These are phyloP conservation scores for Carex cristatella DNA, from an alignment of 176 grass and related monocot genomes.

Conservation along the genomic window DNA sequence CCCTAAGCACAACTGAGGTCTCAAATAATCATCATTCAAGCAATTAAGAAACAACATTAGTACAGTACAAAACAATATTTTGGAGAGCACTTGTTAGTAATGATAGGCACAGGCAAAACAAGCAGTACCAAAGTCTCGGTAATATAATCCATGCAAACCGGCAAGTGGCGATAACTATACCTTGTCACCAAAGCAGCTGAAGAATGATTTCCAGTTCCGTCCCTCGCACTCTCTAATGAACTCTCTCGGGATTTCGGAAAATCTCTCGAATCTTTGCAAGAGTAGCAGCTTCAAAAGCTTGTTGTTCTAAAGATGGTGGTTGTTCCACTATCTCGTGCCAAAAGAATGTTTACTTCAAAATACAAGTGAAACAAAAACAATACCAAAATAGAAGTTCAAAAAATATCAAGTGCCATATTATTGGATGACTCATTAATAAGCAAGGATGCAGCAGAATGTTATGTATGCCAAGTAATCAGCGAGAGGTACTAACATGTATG, in stretches of 20 bases:
- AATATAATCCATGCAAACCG: background rate
- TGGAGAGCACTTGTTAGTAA: background rate
- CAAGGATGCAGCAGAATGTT: background rate
- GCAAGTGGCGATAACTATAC: constrained; percentile 20
- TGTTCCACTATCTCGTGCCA: constrained; percentile 41
- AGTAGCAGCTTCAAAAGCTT: constrained; percentile 49
- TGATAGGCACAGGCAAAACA: background rate
- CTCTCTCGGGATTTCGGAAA: constrained; percentile 67
- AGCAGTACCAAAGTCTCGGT: background rate
- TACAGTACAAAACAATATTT: background rate
- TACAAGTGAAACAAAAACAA: constrained; percentile 9
- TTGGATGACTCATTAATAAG: background rate
- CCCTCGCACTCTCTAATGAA: constrained; percentile 26
- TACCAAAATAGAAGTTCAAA: constrained; percentile 1
- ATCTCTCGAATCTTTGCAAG: constrained; percentile 63
- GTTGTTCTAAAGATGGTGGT: constrained; percentile 58
- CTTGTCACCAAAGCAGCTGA: constrained; percentile 47
- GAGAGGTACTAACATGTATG: constrained; percentile 4
- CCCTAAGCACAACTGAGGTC: background rate
- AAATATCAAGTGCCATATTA: background rate
- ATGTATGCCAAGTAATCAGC: constrained; percentile 11
- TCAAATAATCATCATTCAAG: background rate
- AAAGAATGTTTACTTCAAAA: constrained; percentile 23
- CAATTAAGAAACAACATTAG: background rate
- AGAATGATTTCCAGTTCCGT: constrained; percentile 26